Evolutionary conservation across 371 early-diverging fungal genomes (phyloP), one percentile per base, ranked within the genome.

Genomic region (Sporodiniella umbellata): DNA sequence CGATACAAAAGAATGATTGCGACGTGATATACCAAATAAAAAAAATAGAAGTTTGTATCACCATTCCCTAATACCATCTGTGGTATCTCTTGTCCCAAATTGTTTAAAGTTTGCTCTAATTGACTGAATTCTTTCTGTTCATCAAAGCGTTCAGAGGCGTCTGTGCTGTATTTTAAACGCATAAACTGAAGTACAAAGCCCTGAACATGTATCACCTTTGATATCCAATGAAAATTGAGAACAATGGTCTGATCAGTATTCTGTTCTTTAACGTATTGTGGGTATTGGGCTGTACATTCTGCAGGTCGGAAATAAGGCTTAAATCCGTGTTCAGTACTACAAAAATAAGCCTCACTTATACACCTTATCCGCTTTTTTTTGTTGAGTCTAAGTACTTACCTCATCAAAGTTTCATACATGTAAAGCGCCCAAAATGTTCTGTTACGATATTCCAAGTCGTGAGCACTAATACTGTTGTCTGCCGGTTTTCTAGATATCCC

Each of bases 181-280:
- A 59, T 59, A 48, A 65, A 70, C 30, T 54, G 47, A 33, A 74
- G 43, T 7, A 74, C 60, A 51, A 46, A 40, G 5, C 59, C 68
- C 25, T 67, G 70, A 6, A 55, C 37, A 35, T 66, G 65, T 47
- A 66, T 58, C 25, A 65, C 52, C 53, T 64, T 67, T 24, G 59
- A 55, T 42, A 66, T 45, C 66, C 66, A 67, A 49, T 65, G 55
- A 45, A 74, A 74, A 52, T 66, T 28, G 8, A 57, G 37, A 17
- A 60, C 35, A 28, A 28, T 28, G 30, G 4, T 28, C 4, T 28
- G 30, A 10, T 28, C 30, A 10, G 4, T 10, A 28, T 28, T 10
- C 10, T 28, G 30, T 28, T 28, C 58, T 24, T 50, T 33, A 40
- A 61, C 42, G 33, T 54, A 42, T 38, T 58, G 53, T 10, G 66